Conservation (phyloP, 202 grass and related monocot genomes). For the Miscanthus sacchariflorus region DNA sequence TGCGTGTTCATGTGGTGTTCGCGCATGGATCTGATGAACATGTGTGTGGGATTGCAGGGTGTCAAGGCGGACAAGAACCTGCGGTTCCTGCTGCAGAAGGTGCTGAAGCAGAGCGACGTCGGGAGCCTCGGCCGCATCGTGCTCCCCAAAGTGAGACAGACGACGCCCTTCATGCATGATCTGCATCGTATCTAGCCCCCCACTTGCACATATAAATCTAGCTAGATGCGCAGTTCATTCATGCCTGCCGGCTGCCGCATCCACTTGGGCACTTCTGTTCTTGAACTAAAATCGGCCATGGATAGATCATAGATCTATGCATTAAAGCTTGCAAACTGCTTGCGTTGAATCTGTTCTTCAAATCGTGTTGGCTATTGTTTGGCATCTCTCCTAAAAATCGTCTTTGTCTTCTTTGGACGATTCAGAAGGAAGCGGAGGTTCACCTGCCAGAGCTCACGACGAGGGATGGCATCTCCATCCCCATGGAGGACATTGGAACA, state of each 20-base stretch:
- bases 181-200: slow-evolving; percentile 9
- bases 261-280: slow-evolving; percentile 17
- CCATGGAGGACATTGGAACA: slow-evolving; percentile 88
- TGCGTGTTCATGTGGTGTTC: background rate
- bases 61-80: slow-evolving; percentile 81
- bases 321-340: background rate
- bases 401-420: slow-evolving; percentile 35
- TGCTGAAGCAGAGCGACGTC: slow-evolving; percentile 98
- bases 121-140: slow-evolving; percentile 93
- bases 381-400: slow-evolving; percentile 19
- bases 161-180: background rate
- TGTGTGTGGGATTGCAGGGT: slow-evolving; percentile 44
- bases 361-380: background rate
- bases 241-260: background rate
- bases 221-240: too few species aligned
- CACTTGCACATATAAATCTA: slow-evolving; percentile 40
- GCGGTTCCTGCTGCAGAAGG: slow-evolving; percentile 90
- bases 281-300: slow-evolving; percentile 3
- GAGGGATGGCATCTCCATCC: slow-evolving; percentile 85
- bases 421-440: slow-evolving; percentile 95
- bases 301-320: background rate
- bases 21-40: slow-evolving; percentile 29
- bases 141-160: slow-evolving; percentile 88
- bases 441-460: slow-evolving; percentile 86
- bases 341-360: background rate